Percentiles rank a stretch among this genome's conserved stretches.
Conservation (phyloP, 2,329 filamentous ascomycete genomes). For the Botrytis aclada region DNA sequence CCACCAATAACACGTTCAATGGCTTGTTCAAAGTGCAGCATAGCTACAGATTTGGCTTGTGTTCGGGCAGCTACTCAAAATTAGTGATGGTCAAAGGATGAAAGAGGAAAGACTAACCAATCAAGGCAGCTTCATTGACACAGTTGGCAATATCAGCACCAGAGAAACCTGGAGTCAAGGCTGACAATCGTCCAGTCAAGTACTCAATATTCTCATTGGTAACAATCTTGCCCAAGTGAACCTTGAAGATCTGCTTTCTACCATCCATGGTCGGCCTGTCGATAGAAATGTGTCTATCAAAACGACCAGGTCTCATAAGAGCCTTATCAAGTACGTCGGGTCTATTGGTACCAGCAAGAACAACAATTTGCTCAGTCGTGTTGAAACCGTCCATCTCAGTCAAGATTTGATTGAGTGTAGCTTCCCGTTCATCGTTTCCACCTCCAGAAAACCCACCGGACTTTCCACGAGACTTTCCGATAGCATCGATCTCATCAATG, state of each 20-base stretch:
- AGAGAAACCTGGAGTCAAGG: slow-evolving; percentile 92
- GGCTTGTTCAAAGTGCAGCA: slow-evolving; percentile 93
- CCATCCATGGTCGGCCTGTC: slow-evolving; percentile 96
- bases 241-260: slow-evolving; percentile 90
- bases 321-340: slow-evolving; percentile 94
- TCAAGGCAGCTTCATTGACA: slow-evolving; percentile 93
- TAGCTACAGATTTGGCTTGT: slow-evolving; percentile 75
- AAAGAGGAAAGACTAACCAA: slow-evolving; percentile 60
- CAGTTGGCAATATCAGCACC: slow-evolving; percentile 98
- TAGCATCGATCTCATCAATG: slow-evolving; percentile 98
- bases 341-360: slow-evolving; percentile 93
- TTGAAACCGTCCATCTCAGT: slow-evolving; percentile 99
- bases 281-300: slow-evolving; percentile 94
- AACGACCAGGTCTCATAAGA: slow-evolving; percentile 92
- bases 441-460: slow-evolving; percentile 68
- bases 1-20: slow-evolving; percentile 97
- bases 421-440: slow-evolving; percentile 95
- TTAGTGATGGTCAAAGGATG: slow-evolving; percentile 28
- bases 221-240: slow-evolving; percentile 92
- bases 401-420: slow-evolving; percentile 94
- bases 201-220: slow-evolving; percentile 87
- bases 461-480: slow-evolving; percentile 85
- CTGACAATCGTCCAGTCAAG: slow-evolving; percentile 82
- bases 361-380: slow-evolving; percentile 92
- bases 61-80: slow-evolving; percentile 69